Evolutionary conservation across 768 basidiomycete genomes (phyloP).

Genomic region (Dentipellis sp.): DNA sequence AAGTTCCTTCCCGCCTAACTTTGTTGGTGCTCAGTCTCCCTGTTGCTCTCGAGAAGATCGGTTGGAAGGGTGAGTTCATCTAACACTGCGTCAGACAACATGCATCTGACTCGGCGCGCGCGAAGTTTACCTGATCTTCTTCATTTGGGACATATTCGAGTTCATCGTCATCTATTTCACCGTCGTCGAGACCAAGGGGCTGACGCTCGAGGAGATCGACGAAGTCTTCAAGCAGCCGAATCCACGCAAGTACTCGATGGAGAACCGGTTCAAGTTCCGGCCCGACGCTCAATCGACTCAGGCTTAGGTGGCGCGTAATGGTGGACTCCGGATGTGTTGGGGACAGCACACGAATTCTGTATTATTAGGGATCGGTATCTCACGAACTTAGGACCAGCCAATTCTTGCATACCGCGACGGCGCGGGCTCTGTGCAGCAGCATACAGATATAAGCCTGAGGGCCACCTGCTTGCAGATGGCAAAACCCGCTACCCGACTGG

Average conservation of each 20-base stretch:
- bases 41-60: constrained; percentile 33
- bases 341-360: no score
- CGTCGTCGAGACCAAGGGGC: constrained; percentile 42
- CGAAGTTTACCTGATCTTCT: constrained; percentile 41
- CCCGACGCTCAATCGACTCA: not conserved
- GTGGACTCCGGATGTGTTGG: not conserved
- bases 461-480: no score
- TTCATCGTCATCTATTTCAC: constrained; percentile 37
- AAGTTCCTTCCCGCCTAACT: not conserved
- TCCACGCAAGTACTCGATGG: constrained; percentile 14
- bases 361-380: no score
- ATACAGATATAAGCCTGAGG: no score
- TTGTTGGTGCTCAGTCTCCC: constrained; percentile 27
- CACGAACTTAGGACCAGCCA: no score
- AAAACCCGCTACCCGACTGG: no score
- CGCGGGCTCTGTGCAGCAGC: no score
- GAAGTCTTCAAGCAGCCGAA: constrained; percentile 24
- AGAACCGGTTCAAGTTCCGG: not conserved
- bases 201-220: constrained; percentile 43
- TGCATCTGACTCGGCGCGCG: no score
- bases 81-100: not conserved
- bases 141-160: constrained; percentile 40
- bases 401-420: no score
- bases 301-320: no score
- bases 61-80: constrained; percentile 34